phyloP scores from a whole-genome alignment of 345 rosid species.

The Aethionema arabicum region DNA sequence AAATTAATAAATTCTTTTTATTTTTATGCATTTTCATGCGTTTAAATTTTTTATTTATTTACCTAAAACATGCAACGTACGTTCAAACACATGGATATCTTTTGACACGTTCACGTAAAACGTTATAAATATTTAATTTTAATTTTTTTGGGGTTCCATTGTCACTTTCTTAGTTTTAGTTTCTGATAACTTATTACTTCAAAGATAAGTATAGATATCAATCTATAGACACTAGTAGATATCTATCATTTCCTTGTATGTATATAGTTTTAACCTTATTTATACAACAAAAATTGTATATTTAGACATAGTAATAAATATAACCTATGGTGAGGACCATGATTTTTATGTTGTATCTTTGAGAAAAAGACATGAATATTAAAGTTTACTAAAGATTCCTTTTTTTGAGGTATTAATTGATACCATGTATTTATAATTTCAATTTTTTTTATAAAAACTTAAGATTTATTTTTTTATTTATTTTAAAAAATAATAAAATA shows the following conservation, averaged over 20 bases:
- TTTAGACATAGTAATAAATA: slow-evolving; percentile 5
- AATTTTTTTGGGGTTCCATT: neutral
- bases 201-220: slow-evolving; percentile 30
- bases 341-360: slow-evolving; percentile 27
- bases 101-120: slow-evolving; percentile 38
- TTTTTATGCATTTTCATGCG: slow-evolving; percentile 26
- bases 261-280: slow-evolving; percentile 6
- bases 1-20: no score
- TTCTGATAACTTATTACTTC: slow-evolving; percentile 38
- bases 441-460: slow-evolving; percentile 3
- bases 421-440: no score
- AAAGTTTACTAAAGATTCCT: neutral
- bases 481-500: neutral
- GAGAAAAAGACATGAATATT: slow-evolving; percentile 28
- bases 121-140: neutral
- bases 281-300: neutral
- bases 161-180: slow-evolving; percentile 32
- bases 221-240: slow-evolving; percentile 31
- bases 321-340: slow-evolving; percentile 21
- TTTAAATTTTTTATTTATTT: slow-evolving; percentile 24
- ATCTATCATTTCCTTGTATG: slow-evolving; percentile 31
- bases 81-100: slow-evolving; percentile 34
- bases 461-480: neutral
- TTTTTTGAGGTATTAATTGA: neutral
- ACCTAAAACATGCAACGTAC: slow-evolving; percentile 29